These are phyloP conservation scores for Globisporangium iwayamae DNA, from an alignment of 352 stramenopile genomes.

Conservation along the genomic window DNA sequence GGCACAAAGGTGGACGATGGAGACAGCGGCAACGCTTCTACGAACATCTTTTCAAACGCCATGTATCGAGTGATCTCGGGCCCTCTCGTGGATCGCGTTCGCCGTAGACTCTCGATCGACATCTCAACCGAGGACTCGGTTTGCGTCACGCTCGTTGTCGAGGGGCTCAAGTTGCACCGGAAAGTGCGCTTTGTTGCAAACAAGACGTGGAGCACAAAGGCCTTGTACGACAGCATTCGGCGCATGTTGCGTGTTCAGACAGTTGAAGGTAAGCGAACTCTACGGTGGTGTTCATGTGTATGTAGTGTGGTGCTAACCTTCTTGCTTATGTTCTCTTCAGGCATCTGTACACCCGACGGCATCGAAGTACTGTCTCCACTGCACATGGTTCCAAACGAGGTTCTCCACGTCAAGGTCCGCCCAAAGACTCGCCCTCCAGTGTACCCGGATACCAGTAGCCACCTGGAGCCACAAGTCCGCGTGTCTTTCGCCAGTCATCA, in stretches of 20 bases:
- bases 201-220: conserved; percentile 55
- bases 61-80: conserved; percentile 83
- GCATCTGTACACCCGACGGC: conserved; percentile 47
- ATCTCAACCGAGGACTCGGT: conserved; percentile 72
- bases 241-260: conserved; percentile 70
- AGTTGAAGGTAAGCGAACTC: conserved; percentile 39
- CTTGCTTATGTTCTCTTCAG: conserved; percentile 20
- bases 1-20: conserved; percentile 25
- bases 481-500: conserved; percentile 16
- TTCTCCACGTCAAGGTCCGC: conserved; percentile 63
- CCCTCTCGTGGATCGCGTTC: conserved; percentile 71
- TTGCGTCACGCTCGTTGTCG: conserved; percentile 63
- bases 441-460: conserved; percentile 15
- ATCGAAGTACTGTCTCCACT: conserved; percentile 66
- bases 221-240: conserved; percentile 56
- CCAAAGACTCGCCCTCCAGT: conserved; percentile 40
- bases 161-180: conserved; percentile 49
- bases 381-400: conserved; percentile 71
- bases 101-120: conserved; percentile 72
- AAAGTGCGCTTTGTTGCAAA: conserved; percentile 79
- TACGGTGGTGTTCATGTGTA: neutral
- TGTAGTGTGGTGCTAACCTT: neutral
- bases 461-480: conserved; percentile 21
- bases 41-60: conserved; percentile 79
- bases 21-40: conserved; percentile 25